Evolutionary conservation across 2,329 filamentous ascomycete genomes (phyloP).

Genomic region (Fusarium sp.): DNA sequence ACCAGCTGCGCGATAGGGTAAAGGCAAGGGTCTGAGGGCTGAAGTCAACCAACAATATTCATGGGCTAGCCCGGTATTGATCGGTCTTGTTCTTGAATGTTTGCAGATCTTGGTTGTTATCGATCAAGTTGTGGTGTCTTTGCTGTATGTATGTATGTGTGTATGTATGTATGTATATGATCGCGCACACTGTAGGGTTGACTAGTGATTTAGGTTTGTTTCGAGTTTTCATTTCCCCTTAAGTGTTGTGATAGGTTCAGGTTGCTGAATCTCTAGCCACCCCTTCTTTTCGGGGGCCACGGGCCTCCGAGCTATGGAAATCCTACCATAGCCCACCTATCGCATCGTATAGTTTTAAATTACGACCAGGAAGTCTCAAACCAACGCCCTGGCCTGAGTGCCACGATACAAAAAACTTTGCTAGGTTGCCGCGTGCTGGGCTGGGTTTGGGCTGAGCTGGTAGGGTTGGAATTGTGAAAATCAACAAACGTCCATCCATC

Average conservation of each 20-base stretch:
- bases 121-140: not conserved
- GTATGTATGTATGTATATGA: not conserved
- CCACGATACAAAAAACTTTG: constrained; percentile 22
- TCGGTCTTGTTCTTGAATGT: constrained; percentile 1
- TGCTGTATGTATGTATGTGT: not conserved
- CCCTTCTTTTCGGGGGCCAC: constrained; percentile 1
- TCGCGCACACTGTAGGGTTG: not conserved
- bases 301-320: not conserved
- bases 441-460: constrained; percentile 1
- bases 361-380: constrained; percentile 16
- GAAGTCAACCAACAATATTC: not conserved
- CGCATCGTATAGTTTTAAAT: constrained; percentile 25
- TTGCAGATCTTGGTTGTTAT: constrained; percentile 8
- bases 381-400: constrained; percentile 7
- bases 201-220: constrained; percentile 16
- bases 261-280: constrained; percentile 1
- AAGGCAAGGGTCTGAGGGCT: not conserved
- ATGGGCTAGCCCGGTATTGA: constrained; percentile 7
- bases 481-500: constrained; percentile 8
- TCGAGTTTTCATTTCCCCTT: constrained; percentile 13
- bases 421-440: constrained; percentile 6
- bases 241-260: constrained; percentile 27
- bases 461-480: constrained; percentile 3
- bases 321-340: constrained; percentile 17
- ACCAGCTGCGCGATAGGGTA: constrained; percentile 7